phyloP scores from a whole-genome alignment of 2,329 filamentous ascomycete species.

The Nemania serpens region DNA sequence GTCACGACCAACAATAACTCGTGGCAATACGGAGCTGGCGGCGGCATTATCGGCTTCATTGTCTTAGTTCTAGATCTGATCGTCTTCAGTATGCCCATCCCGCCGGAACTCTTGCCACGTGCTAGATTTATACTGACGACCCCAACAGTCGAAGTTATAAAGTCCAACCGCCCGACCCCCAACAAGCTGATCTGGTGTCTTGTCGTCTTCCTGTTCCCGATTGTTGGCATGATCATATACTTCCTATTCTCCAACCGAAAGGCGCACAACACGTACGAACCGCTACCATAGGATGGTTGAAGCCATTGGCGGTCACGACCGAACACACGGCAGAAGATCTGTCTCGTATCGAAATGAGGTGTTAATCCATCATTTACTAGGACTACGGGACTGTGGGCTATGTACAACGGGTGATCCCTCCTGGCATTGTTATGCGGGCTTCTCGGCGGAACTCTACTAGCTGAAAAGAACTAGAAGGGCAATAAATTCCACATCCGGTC shows the following conservation, averaged over 20 bases:
- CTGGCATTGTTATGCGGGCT: too few relatives aligned
- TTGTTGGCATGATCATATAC: conserved; percentile 65
- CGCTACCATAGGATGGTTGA: conserved; percentile 11
- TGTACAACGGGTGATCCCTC: too few relatives aligned
- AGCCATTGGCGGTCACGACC: neutral
- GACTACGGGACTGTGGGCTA: too few relatives aligned
- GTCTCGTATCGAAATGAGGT: too few relatives aligned
- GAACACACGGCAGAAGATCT: too few relatives aligned
- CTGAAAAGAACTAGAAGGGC: too few relatives aligned
- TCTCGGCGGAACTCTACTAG: too few relatives aligned
- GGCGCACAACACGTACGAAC: conserved; percentile 50
- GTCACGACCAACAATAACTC: conserved; percentile 46
- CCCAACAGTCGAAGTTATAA: conserved; percentile 63
- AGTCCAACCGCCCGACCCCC: conserved; percentile 62
- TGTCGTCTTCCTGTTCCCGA: conserved; percentile 67
- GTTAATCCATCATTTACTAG: too few relatives aligned
- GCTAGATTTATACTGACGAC: conserved; percentile 10
- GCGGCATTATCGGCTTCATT: conserved; percentile 65
- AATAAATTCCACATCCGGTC: too few relatives aligned
- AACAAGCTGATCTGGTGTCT: conserved; percentile 67
- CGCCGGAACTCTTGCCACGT: neutral
- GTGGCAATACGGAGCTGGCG: conserved; percentile 65
- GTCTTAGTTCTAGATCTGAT: conserved; percentile 66
- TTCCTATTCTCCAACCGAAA: conserved; percentile 67
- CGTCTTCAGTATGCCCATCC: conserved; percentile 58